Evolutionary conservation across 1,139 yeast species (phyloP).

Genomic region (Spathaspora sp.): DNA sequence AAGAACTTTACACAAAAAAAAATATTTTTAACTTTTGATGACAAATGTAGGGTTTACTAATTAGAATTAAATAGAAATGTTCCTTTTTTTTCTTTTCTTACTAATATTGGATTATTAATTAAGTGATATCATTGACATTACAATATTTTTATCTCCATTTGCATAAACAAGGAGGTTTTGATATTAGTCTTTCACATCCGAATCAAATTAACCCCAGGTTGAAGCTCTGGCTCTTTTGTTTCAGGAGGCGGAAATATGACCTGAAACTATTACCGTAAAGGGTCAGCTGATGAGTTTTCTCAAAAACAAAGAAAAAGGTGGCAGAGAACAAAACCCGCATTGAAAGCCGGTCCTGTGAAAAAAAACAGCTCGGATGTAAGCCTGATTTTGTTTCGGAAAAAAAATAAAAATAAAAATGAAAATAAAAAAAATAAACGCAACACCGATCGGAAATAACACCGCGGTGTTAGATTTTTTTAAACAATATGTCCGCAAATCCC

Average conservation of each 20-base stretch:
- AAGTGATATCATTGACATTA: not conserved
- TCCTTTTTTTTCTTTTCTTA: not conserved
- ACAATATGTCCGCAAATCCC: not conserved
- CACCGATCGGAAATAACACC: constrained; percentile 2
- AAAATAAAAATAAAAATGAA: too few relatives aligned
- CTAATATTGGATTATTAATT: not conserved
- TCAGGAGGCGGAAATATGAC: not conserved
- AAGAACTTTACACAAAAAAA: not conserved
- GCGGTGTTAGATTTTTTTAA: not conserved
- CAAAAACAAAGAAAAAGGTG: not conserved
- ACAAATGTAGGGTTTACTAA: not conserved
- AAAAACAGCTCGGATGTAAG: not conserved
- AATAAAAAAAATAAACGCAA: not conserved
- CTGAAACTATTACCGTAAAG: not conserved
- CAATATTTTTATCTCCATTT: not conserved
- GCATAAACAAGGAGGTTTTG: not conserved
- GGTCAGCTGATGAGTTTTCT: not conserved
- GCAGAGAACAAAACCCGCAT: not conserved
- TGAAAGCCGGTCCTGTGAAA: not conserved
- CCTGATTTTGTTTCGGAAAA: not conserved
- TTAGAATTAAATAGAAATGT: not conserved
- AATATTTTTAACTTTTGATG: not conserved
- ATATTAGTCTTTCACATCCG: too few relatives aligned
- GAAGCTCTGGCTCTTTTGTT: not conserved
- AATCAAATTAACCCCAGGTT: not conserved